Base-by-base conservation (phyloP, 371 early-diverging fungal genomes). In the Mortierella sp. region DNA sequence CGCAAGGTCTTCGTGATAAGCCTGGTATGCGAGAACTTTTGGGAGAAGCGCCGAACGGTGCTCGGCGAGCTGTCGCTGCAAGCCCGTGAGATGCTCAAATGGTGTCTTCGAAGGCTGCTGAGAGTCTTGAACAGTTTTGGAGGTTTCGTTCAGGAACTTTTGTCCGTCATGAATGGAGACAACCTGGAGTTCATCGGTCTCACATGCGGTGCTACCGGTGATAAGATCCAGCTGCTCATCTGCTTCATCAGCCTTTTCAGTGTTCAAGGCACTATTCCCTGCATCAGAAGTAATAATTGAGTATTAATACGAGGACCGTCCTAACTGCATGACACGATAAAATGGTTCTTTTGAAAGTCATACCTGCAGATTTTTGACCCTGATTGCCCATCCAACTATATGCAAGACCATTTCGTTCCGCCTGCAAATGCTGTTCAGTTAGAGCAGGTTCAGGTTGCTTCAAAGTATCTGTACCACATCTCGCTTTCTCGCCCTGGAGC, bases 41-140 rank as follows among this genome's bases (percentile, higher is more conserved):
- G 71, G 64, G 9, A 71, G 51, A 4, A 71, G 49, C 9, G 60
- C 56, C 2, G 71, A 71, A 8, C 60, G 71, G 31, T 59, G 50
- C 21, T 71, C 71, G 0, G 71, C 71, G 30, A 71, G 52, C 27
- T 71, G 71, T 19, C 58, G 34, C 55, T 71, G 71, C 13, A 71
- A 50, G 18, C 71, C 71, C 9, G 71, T 71, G n/a, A 71, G 64
- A 18, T 47, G 24, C 19, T 58, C 56, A n/a, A 71, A 8, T 0
- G 55, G 30, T 19, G 46, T 51, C 14, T 50, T 55, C 23, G n/a
- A 16, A n/a, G 42, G 8, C 6, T 50, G 13, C 3, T 48, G 19
- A 21, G 49, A 4, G 23, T 61, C 54, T 12, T 26, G 43, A 9
- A 31, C 34, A 7, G 34, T 4, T 7, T 34, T 31, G 14, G 54